Conservation (phyloP, 1,284 basidiomycete species). For the Prillingera fragicola region DNA sequence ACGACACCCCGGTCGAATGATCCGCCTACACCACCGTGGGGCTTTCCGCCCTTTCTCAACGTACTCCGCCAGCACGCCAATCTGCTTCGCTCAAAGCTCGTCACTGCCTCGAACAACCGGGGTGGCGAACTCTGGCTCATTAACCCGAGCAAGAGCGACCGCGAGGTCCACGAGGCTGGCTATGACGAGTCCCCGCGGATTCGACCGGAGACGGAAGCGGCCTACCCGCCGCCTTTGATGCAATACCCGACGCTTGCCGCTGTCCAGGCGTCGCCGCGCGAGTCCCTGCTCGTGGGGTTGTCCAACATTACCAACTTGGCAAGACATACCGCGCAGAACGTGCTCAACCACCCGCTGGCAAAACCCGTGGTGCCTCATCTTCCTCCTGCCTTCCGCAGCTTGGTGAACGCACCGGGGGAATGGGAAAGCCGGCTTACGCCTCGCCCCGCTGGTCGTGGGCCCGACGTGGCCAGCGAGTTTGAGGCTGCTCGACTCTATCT, state of each 20-base stretch:
- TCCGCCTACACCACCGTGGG: slow-evolving; percentile 41
- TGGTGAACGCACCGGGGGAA: slow-evolving; percentile 72
- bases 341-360: slow-evolving; percentile 85
- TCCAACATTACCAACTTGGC: slow-evolving; percentile 85
- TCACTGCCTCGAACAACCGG: slow-evolving; percentile 28
- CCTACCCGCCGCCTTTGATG: slow-evolving; percentile 52
- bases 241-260: slow-evolving; percentile 46
- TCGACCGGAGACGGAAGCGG: slow-evolving; percentile 41
- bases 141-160: slow-evolving; percentile 82
- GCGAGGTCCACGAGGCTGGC: slow-evolving; percentile 65
- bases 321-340: slow-evolving; percentile 80
- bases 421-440: slow-evolving; percentile 51
- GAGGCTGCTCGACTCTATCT: slow-evolving; percentile 94
- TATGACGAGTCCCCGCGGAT: slow-evolving; percentile 26
- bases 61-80: slow-evolving; percentile 67
- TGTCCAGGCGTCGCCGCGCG: slow-evolving; percentile 30
- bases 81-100: slow-evolving; percentile 60
- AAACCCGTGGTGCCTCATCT: slow-evolving; percentile 91
- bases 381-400: slow-evolving; percentile 78
- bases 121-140: slow-evolving; percentile 70
- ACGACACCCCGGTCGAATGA: slow-evolving; percentile 13
- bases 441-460: slow-evolving; percentile 52
- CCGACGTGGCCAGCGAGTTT: slow-evolving; percentile 60
- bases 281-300: slow-evolving; percentile 63
- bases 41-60: slow-evolving; percentile 63